Conservation (phyloP, 345 rosid species). For the Gossypium longicalyx region DNA sequence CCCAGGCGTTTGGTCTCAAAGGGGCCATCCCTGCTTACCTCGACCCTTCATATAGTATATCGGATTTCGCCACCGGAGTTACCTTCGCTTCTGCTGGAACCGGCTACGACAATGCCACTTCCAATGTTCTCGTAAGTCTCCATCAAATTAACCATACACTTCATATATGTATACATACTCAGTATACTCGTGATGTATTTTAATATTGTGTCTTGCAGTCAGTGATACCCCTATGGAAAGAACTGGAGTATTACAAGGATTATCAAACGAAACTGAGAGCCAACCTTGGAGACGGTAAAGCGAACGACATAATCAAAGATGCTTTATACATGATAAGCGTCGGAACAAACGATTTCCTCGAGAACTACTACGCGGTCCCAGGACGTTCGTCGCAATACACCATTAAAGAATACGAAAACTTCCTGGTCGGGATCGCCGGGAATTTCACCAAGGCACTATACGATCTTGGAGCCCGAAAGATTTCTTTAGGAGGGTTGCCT, state of each 20-base stretch:
- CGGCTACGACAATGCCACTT: conserved; percentile 57
- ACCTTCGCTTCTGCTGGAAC: conserved; percentile 58
- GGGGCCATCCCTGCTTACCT: conserved; percentile 45
- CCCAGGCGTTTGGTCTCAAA: conserved; percentile 48
- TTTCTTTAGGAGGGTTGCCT: conserved; percentile 55
- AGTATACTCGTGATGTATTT: not conserved
- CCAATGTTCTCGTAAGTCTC: conserved; percentile 43
- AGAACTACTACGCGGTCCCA: conserved; percentile 48
- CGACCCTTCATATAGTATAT: conserved; percentile 46
- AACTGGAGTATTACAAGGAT: conserved; percentile 49
- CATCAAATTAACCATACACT: not conserved
- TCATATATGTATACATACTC: not conserved
- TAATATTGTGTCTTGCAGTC: conserved; percentile 21
- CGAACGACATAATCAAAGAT: conserved; percentile 26
- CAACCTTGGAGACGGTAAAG: conserved; percentile 35
- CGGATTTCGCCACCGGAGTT: conserved; percentile 55
- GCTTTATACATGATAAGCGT: conserved; percentile 48
- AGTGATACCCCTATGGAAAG: conserved; percentile 57
- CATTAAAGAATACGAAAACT: conserved; percentile 34
- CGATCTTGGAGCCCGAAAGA: conserved; percentile 54
- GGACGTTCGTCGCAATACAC: conserved; percentile 37
- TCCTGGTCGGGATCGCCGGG: conserved; percentile 35
- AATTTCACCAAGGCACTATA: conserved; percentile 38
- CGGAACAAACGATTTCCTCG: conserved; percentile 67
- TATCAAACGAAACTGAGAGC: conserved; percentile 43